Conservation (phyloP, 2,329 filamentous ascomycete species). For the Colletotrichum sp. region DNA sequence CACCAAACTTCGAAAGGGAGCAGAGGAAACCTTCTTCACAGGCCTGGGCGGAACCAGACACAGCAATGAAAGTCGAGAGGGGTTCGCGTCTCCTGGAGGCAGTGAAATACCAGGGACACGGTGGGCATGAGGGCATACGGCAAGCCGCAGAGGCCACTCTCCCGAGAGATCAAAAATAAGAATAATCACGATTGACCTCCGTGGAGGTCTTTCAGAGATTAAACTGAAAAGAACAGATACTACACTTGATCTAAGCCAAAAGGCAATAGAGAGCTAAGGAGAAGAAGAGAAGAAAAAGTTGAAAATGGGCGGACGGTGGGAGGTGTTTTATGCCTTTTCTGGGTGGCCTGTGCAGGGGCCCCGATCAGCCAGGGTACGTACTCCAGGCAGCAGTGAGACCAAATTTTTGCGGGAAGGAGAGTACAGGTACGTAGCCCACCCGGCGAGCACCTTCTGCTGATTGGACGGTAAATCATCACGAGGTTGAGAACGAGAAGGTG, state of each 20-base stretch:
- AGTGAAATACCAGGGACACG: slow-evolving; percentile 78
- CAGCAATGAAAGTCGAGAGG: slow-evolving; percentile 60
- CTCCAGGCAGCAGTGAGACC: not conserved
- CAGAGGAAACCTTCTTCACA: slow-evolving; percentile 55
- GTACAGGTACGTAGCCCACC: not conserved
- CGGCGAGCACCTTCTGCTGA: not conserved
- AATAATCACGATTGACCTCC: slow-evolving; percentile 72
- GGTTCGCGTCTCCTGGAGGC: slow-evolving; percentile 69
- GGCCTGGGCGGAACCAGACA: slow-evolving; percentile 51
- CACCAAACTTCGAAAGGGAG: not conserved
- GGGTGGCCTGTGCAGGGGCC: not conserved
- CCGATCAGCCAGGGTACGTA: slow-evolving; percentile 7
- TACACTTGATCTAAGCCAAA: slow-evolving; percentile 72
- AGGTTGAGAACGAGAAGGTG: not conserved
- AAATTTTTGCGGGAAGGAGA: not conserved
- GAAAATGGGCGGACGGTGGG: not conserved
- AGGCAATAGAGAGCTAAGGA: slow-evolving; percentile 42
- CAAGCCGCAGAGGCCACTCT: slow-evolving; percentile 66
- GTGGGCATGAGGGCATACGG: slow-evolving; percentile 60
- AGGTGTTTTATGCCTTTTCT: not conserved
- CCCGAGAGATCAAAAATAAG: slow-evolving; percentile 67
- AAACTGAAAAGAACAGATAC: slow-evolving; percentile 86
- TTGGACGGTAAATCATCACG: not conserved
- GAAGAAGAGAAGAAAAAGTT: slow-evolving; percentile 32
- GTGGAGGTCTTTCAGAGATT: slow-evolving; percentile 76